Evolutionary conservation across 2,329 filamentous ascomycete species (phyloP).

Genomic region (Chrysosporium queenslandicum): DNA sequence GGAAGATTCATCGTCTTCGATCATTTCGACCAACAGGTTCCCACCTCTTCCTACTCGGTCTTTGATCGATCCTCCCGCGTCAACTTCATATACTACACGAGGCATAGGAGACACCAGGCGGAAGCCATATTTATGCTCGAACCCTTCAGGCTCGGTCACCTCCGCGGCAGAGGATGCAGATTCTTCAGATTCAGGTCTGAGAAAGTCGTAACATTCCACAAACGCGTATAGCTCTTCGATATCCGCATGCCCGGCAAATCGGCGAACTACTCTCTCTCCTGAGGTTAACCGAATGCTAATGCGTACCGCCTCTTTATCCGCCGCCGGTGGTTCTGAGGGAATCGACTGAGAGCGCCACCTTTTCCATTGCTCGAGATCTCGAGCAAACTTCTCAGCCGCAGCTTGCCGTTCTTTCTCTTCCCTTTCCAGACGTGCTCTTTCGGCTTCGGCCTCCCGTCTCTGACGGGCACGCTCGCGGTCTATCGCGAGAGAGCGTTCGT

Average conservation of each 20-base stretch:
- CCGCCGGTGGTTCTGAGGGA: constrained; percentile 54
- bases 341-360: constrained; percentile 65
- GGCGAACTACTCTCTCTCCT: constrained; percentile 65
- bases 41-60: constrained; percentile 70
- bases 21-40: constrained; percentile 77
- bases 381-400: constrained; percentile 48
- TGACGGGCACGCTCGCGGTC: constrained; percentile 76
- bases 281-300: constrained; percentile 53
- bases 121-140: constrained; percentile 76
- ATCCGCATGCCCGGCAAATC: constrained; percentile 57
- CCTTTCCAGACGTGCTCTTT: constrained; percentile 50
- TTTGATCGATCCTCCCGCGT: constrained; percentile 54
- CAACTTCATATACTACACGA: constrained; percentile 65
- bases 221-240: constrained; percentile 92
- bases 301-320: constrained; percentile 61
- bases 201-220: constrained; percentile 74
- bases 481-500: constrained; percentile 78
- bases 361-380: constrained; percentile 61
- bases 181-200: constrained; percentile 36
- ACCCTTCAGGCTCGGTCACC: constrained; percentile 47
- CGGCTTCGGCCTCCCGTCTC: constrained; percentile 64
- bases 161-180: constrained; percentile 16
- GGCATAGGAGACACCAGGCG: constrained; percentile 77
- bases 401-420: constrained; percentile 55
- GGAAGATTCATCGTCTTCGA: constrained; percentile 44